phyloP scores from a whole-genome alignment of 352 stramenopile species.

The Globisporangium abappressorium region DNA sequence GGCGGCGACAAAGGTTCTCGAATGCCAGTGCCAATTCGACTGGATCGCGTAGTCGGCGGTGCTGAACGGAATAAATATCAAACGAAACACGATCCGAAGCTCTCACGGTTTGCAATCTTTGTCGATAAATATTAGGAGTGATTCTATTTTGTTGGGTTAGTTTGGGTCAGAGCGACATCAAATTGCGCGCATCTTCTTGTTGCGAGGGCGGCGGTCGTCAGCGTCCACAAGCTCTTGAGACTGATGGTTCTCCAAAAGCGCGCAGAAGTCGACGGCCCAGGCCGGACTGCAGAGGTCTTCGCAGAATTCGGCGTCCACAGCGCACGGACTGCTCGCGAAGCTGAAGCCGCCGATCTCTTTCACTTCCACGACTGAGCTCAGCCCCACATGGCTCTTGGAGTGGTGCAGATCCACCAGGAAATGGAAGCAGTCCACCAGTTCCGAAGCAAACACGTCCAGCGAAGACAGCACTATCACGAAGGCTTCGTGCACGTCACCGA shows the following conservation, averaged over 20 bases:
- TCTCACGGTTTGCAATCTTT: not conserved
- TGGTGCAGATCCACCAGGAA: constrained; percentile 10
- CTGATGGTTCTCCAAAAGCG: not conserved
- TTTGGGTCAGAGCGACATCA: not conserved
- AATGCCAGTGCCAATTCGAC: too few species aligned
- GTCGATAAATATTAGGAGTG: not conserved
- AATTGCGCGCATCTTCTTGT: not conserved
- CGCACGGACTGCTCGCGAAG: constrained; percentile 12
- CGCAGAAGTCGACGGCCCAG: constrained; percentile 12
- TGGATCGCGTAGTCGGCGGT: too few species aligned
- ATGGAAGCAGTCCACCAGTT: constrained; percentile 12
- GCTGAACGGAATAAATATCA: not conserved
- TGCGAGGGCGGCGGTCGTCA: not conserved
- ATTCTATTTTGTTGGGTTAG: not conserved
- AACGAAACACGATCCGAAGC: not conserved
- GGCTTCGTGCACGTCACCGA: not conserved
- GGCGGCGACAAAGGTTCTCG: too few species aligned
- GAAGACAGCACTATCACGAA: constrained; percentile 3
- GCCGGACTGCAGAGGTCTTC: constrained; percentile 5
- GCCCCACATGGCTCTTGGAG: not conserved
- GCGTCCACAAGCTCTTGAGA: not conserved
- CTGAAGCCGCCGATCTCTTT: constrained; percentile 11
- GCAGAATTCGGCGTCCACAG: constrained; percentile 6
- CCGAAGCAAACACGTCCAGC: not conserved
- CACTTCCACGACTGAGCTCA: constrained; percentile 5